Conservation (phyloP, 2,329 filamentous ascomycete genomes). For the Colletotrichum limetticola region DNA sequence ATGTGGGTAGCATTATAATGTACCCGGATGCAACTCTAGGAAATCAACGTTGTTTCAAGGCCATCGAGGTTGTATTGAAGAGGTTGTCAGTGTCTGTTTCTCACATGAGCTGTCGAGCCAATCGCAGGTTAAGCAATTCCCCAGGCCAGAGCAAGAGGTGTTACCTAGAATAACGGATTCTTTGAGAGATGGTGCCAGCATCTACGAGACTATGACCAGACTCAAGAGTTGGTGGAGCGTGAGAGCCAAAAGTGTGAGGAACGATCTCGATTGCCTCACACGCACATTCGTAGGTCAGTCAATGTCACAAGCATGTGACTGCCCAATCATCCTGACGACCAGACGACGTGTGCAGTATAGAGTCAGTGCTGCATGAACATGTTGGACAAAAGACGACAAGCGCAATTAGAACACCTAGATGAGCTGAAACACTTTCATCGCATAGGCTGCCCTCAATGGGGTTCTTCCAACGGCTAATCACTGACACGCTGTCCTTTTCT, state of each 20-base stretch:
- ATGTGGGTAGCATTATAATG: too few species aligned
- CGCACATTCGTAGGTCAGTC: not conserved
- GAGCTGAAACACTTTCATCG: slow-evolving; percentile 19
- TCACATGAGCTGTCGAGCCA: not conserved
- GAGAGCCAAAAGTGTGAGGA: not conserved
- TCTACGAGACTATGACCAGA: not conserved
- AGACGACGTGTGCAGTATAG: not conserved
- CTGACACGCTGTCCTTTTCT: not conserved
- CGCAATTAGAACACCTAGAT: not conserved
- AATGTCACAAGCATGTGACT: not conserved
- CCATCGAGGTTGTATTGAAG: not conserved
- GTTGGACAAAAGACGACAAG: not conserved
- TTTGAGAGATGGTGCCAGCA: not conserved
- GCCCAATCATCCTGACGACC: not conserved
- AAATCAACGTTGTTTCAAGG: not conserved
- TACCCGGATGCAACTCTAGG: too few species aligned
- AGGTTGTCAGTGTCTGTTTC: not conserved
- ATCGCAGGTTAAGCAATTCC: not conserved
- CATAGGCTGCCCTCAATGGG: not conserved
- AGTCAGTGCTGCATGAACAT: not conserved
- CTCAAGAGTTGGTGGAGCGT: not conserved
- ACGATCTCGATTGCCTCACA: not conserved
- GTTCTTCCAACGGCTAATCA: not conserved
- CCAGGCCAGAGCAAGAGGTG: not conserved
- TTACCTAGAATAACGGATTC: too few species aligned